These are phyloP conservation scores for Saccharomycopsis sp. DNA, from an alignment of 805 yeast genomes.

Conservation along the genomic window DNA sequence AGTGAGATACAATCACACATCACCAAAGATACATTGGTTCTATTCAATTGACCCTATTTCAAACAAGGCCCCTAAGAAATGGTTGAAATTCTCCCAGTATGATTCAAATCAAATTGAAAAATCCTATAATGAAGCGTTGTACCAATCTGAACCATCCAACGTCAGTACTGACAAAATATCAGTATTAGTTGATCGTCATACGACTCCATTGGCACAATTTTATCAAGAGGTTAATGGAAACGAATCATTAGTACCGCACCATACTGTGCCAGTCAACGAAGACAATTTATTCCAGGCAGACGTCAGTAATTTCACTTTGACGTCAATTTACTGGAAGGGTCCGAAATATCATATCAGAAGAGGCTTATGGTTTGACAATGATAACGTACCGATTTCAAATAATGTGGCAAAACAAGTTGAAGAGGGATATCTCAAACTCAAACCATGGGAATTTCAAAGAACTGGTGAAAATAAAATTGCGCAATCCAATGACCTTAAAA, in stretches of 20 bases:
- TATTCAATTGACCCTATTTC: constrained; percentile 33
- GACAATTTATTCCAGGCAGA: constrained; percentile 76
- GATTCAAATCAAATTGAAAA: constrained; percentile 62
- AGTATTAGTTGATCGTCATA: constrained; percentile 1
- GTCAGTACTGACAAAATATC: no score
- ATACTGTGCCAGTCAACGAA: constrained; percentile 59
- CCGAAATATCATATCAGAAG: constrained; percentile 77
- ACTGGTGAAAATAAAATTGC: neutral
- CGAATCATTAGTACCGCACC: neutral
- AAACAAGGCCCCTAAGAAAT: constrained; percentile 32
- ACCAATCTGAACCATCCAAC: neutral
- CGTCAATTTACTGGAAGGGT: constrained; percentile 85
- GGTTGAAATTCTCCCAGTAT: constrained; percentile 54
- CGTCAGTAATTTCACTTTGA: constrained; percentile 42
- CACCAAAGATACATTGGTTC: neutral
- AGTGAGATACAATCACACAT: no score
- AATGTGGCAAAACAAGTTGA: constrained; percentile 55
- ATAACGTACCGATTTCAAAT: constrained; percentile 47
- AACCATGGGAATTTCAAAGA: constrained; percentile 28
- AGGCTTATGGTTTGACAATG: constrained; percentile 72
- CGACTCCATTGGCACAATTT: constrained; percentile 5
- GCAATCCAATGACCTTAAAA: constrained; percentile 4
- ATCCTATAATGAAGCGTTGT: constrained; percentile 26
- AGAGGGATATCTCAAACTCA: constrained; percentile 36
- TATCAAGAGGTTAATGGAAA: neutral